These are phyloP conservation scores for Pichia sp. DNA, from an alignment of 1,139 yeast genomes.

Conservation along the genomic window DNA sequence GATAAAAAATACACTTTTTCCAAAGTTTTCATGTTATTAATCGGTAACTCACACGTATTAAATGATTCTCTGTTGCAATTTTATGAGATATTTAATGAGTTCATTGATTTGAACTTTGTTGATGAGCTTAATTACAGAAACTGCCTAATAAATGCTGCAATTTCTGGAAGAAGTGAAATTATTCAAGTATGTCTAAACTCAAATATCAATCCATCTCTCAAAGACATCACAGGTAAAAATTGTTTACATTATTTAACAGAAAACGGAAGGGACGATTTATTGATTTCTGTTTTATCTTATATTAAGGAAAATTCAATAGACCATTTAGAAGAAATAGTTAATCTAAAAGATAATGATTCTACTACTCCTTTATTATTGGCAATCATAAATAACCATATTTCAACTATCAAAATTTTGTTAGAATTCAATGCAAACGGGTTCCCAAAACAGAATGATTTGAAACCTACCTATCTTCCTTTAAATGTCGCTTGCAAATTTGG, in stretches of 20 bases:
- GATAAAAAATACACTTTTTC: conserved; percentile 30
- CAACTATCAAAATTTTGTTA: conserved; percentile 42
- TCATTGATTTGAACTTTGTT: conserved; percentile 32
- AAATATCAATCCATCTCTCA: conserved; percentile 30
- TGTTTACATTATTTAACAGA: conserved; percentile 89
- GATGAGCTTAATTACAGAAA: conserved; percentile 36
- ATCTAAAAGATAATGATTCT: conserved; percentile 59
- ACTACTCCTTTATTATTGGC: conserved; percentile 79
- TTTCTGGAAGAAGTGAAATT: conserved; percentile 26
- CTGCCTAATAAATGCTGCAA: conserved; percentile 41
- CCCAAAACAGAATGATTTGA: conserved; percentile 42
- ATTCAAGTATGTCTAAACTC: conserved; percentile 27
- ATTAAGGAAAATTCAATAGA: conserved; percentile 1
- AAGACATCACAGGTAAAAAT: conserved; percentile 68
- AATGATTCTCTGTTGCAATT: conserved; percentile 41
- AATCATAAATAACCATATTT: conserved; percentile 59
- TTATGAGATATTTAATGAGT: conserved; percentile 34
- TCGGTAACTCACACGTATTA: conserved; percentile 43
- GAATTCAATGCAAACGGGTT: conserved; percentile 46
- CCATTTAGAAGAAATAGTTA: conserved; percentile 24
- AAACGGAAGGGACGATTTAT: conserved; percentile 48
- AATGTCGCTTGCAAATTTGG: conserved; percentile 89
- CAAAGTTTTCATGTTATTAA: conserved; percentile 55
- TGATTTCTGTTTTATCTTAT: conserved; percentile 31
- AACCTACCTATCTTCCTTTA: conserved; percentile 66